Base-by-base conservation (phyloP, 1,284 basidiomycete genomes). In the Ustilago xerochloae region DNA sequence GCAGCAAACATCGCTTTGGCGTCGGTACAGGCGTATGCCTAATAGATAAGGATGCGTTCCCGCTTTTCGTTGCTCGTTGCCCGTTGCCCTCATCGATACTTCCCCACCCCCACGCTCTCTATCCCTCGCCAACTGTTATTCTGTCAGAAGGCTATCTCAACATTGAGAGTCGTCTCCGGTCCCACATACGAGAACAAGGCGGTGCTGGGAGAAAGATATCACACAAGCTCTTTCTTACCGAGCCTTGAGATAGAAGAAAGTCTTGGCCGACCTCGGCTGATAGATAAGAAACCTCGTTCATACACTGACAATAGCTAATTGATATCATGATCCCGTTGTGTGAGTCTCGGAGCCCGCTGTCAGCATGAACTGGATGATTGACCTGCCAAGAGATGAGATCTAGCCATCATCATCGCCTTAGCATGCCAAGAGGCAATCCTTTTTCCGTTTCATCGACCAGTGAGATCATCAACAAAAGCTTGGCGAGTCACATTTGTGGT, bases 11-110 rank as follows among this genome's bases (percentile, higher is more conserved):
- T 45, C 29, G 26, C 6, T 2, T 22, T 45, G 28, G 49, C 50
- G 58, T 60, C 57, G 48, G 81, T 86, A 36, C 18, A 41, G 32
- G 58, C 49, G 22, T 67, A 28, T 15, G 30, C 45, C 28, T 47
- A 49, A 38, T 50, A 72, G 75, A 60, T 39, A 51, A 29, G 36
- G 59, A 10, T 58, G 46, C 50, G 26, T 28, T 18, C 29, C 3
- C 13, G 6, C 15, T 38, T 9, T 22, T 53, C 49, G 29, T 67
- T 65, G 54, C 64, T 67, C 12, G 43, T 26, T 26, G 33, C 51
- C 18, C 36, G 6, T 18, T 53, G 29, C 28, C 29, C 52, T 51
- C 45, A n/a, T n/a, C n/a, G n/a, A n/a, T n/a, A 7, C 16, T n/a
- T 47, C 51, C 24, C 46, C 43, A 24, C 49, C 51, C 39, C 41